phyloP scores from a whole-genome alignment of 148 eudicot species.

The Rhododendron mucronatum region DNA sequence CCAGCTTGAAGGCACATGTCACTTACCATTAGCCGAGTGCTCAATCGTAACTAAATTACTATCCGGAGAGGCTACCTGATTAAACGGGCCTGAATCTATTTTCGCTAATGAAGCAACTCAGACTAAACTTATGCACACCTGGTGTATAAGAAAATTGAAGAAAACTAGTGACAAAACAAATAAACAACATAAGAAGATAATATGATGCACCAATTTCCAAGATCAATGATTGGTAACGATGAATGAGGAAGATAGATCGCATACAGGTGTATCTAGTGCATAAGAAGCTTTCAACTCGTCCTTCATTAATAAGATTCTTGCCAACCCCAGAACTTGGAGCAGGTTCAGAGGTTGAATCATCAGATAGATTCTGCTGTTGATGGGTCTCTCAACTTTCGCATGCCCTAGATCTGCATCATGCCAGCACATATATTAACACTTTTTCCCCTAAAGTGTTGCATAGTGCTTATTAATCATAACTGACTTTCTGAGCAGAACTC shows the following conservation, averaged over 20 bases:
- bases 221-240: background rate
- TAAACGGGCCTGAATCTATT: background rate
- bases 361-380: constrained; percentile 52
- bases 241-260: constrained; percentile 19
- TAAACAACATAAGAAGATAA: background rate
- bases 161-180: background rate
- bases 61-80: background rate
- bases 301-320: constrained; percentile 59
- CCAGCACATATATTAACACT: background rate
- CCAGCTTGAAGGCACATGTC: background rate
- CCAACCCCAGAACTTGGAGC: constrained; percentile 51
- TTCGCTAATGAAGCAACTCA: background rate
- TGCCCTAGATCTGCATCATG: constrained; percentile 42
- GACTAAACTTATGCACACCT: background rate
- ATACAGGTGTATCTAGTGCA: constrained; percentile 60
- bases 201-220: background rate
- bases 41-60: background rate
- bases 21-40: background rate
- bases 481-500: background rate
- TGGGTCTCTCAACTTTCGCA: constrained; percentile 63
- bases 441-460: background rate
- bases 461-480: background rate
- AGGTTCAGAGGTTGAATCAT: constrained; percentile 56
- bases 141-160: background rate
- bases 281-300: constrained; percentile 69